Base-by-base conservation (phyloP, 345 rosid genomes). In the Boechera stricta region DNA sequence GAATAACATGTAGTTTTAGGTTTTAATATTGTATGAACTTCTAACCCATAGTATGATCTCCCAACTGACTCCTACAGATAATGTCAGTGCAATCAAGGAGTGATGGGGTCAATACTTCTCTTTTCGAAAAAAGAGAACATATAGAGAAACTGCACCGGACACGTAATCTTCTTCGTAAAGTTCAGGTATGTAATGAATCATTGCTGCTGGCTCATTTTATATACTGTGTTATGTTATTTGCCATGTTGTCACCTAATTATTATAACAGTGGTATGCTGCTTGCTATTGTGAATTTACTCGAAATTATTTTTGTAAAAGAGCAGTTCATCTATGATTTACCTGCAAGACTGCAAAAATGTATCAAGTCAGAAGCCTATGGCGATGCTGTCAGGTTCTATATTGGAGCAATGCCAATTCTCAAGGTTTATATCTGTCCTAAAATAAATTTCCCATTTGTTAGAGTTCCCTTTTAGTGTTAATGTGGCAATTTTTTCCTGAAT, bases 271-370 rank as follows among this genome's bases (percentile, higher is more conserved):
- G 44, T 45, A 16, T 70, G 32, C 44, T 71, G 72, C 47, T 65
- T 64, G 29, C 58, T 45, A 13, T 79, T 61, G 47, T n/a, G 67
- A 85, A 77, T 82, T 52, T 81, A 85, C 59, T 79, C 71, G 71
- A 7, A 76, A 63, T 85, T 74, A 63, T 82, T 74, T 84, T 81
- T 74, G 77, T 83, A 56, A 84, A 87, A 84, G 93, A 76, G 86
- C 97, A 96, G 99, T 90, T 96, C 92, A 96, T 93, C 77, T 96
- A 91, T 79, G 99, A 96, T 85, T 89, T 96, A 82, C 99, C 99
- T 4, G 91, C 94, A 73, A 89, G 94, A 82, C 99, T 96, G 79
- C 89, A 85, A 80, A 96, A 89, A 70, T 96, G 96, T 80, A 91
- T 91, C 77, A 87, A 93, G 84, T 86, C 95, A 39, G 98, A 96